Evolutionary conservation across 148 eudicot genomes (phyloP).

Genomic region (Rhododendron williamsianum): DNA sequence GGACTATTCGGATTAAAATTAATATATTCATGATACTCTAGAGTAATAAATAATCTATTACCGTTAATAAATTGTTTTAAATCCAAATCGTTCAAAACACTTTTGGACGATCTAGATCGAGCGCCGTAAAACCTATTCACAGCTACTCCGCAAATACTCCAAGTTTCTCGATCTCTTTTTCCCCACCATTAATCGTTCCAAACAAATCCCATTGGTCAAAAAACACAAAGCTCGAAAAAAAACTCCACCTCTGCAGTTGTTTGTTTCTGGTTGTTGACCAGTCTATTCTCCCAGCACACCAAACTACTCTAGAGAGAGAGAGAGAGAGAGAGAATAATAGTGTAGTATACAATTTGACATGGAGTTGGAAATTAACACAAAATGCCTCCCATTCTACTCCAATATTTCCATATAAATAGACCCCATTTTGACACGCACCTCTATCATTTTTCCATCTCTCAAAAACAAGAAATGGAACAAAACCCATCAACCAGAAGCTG

Average conservation of each 20-base stretch:
- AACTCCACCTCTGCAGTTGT: conserved; percentile 24
- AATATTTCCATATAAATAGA: not conserved
- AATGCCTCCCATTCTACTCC: conserved; percentile 10
- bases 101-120: too few relatives aligned
- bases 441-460: not conserved
- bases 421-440: not conserved
- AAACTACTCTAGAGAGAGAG: conserved; percentile 13
- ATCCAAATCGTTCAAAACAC: too few relatives aligned
- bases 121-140: too few relatives aligned
- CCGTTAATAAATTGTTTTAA: too few relatives aligned
- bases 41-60: too few relatives aligned
- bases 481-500: conserved; percentile 14
- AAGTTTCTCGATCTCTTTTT: too few relatives aligned
- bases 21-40: too few relatives aligned
- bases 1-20: too few relatives aligned
- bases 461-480: conserved; percentile 10
- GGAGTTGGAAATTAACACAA: not conserved
- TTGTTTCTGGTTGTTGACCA: conserved; percentile 52
- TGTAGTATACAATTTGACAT: too few relatives aligned
- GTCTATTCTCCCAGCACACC: conserved; percentile 43
- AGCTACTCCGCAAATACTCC: too few relatives aligned
- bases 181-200: not conserved
- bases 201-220: conserved; percentile 13
- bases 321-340: not conserved
- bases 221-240: conserved; percentile 14